Base-by-base conservation (phyloP, 768 basidiomycete genomes). In the Panellus pusillus region DNA sequence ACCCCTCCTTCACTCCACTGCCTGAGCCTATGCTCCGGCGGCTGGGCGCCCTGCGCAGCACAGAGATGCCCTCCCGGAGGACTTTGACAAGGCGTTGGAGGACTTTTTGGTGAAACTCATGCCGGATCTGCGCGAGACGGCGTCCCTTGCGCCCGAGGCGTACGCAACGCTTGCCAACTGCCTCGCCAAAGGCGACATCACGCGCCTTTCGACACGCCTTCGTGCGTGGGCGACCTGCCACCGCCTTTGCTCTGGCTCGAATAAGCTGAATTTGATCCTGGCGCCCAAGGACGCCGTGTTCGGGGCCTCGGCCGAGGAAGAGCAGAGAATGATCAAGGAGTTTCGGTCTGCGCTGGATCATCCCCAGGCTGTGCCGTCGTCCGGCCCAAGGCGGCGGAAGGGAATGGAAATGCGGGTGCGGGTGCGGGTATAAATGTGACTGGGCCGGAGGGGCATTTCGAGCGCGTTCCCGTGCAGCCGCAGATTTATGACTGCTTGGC, bases 401-500 rank as follows among this genome's bases (percentile, higher is more conserved):
- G 66, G 48, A 58, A 55, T 59, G 66, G 57, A 46, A 63, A 49
- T n/a, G n/a, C n/a, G n/a, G n/a, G n/a, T 38, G 61, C 64, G 60
- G 73, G 68, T 58, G 66, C 60, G 56, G 67, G 63, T 60, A 24
- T 6, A 24, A 24, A 24, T 24, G 24, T 24, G 2, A 2, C 6
- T 24, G 73, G 66, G 59, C 62, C 18, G 67, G 65, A 35, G 32
- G 32, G 63, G 41, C 70, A 76, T 24, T 87, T 83, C 64, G 81
- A 87, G 60, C 74, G 82, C 51, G 67, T 87, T 44, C 86, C 86
- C 9, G 84, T 86, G 45, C 80, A 80, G 48, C 71, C 77, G 19
- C 86, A 88, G 62, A 78, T 88, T 58, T 88, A 85, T 51, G 86
- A 88, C 64, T 75, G 86, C 53, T 67, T 88, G 38, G 82, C 82